A percentile compares a stretch with the other conserved stretches of the same genome.
Evolutionary conservation across 2,329 filamentous ascomycete species (phyloP).

Genomic region (Mycocentrospora acerina): DNA sequence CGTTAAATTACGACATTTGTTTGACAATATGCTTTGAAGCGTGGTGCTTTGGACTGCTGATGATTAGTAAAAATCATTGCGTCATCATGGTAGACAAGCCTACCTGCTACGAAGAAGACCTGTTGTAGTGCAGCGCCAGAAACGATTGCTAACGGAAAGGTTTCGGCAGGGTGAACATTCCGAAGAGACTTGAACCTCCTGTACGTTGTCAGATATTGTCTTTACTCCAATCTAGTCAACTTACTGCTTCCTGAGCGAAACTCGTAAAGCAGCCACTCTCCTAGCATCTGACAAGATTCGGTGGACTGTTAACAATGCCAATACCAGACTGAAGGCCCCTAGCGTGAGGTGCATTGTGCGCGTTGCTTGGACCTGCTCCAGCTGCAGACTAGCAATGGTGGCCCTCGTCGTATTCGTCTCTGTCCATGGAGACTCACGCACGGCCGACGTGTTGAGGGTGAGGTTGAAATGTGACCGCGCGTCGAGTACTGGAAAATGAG

Average conservation of each 20-base stretch:
- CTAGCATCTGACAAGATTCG: slow-evolving; percentile 43
- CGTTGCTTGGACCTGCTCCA: slow-evolving; percentile 41
- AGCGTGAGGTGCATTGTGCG: slow-evolving; percentile 44
- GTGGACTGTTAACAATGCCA: slow-evolving; percentile 37
- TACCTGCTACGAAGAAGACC: slow-evolving; percentile 35
- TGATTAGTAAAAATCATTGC: too few species aligned
- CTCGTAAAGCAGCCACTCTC: slow-evolving; percentile 35
- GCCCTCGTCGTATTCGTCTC: slow-evolving; percentile 31
- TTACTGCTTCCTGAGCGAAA: slow-evolving; percentile 36
- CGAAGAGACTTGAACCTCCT: slow-evolving; percentile 41
- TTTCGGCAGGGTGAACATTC: slow-evolving; percentile 43
- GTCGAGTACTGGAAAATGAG: slow-evolving; percentile 33
- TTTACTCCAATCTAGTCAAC: slow-evolving; percentile 3
- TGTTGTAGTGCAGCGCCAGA: slow-evolving; percentile 41
- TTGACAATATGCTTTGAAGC: slow-evolving; percentile 40
- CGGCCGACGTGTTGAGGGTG: slow-evolving; percentile 37
- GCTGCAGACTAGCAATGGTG: slow-evolving; percentile 38
- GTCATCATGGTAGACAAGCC: too few species aligned
- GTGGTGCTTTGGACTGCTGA: slow-evolving; percentile 38
- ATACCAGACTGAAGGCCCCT: slow-evolving; percentile 41
- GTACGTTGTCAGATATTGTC: slow-evolving; percentile 12
- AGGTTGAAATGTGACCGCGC: slow-evolving; percentile 42
- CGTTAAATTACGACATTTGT: slow-evolving; percentile 36
- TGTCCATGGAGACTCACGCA: slow-evolving; percentile 32
- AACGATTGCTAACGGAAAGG: slow-evolving; percentile 44